phyloP scores from a whole-genome alignment of 2,329 filamentous ascomycete species.

The Hirsutella minnesotensis region DNA sequence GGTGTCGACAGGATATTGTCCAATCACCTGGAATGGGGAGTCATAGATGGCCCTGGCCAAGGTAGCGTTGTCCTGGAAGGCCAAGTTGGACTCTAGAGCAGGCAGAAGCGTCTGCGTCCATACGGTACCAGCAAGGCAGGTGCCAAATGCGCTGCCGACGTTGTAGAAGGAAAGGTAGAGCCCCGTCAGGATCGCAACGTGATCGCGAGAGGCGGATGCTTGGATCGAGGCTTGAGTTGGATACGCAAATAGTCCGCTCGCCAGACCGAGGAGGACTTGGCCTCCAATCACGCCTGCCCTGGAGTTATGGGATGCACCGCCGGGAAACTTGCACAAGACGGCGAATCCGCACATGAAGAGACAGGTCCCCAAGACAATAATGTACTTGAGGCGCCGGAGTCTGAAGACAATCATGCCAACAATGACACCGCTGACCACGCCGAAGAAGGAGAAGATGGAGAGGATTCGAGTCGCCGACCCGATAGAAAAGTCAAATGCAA shows the following conservation, averaged over 20 bases:
- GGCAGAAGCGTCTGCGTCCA: slow-evolving; percentile 28
- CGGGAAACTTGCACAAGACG: slow-evolving; percentile 42
- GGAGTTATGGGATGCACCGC: slow-evolving; percentile 26
- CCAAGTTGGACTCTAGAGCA: slow-evolving; percentile 17
- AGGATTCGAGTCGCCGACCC: slow-evolving; percentile 42
- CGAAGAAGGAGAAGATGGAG: slow-evolving; percentile 41
- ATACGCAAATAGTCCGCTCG: slow-evolving; percentile 43
- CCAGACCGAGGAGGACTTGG: slow-evolving; percentile 44
- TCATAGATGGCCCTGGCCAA: slow-evolving; percentile 24
- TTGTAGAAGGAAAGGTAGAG: slow-evolving; percentile 29
- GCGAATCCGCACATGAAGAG: slow-evolving; percentile 45
- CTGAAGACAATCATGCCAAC: slow-evolving; percentile 39
- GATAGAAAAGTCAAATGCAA: slow-evolving; percentile 44
- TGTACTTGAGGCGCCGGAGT: slow-evolving; percentile 41
- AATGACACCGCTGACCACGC: slow-evolving; percentile 40
- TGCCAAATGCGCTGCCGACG: slow-evolving; percentile 28
- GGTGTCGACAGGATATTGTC: slow-evolving; percentile 27
- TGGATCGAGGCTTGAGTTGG: slow-evolving; percentile 28
- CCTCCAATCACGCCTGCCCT: slow-evolving; percentile 41
- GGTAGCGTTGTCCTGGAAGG: slow-evolving; percentile 20
- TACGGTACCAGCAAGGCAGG: slow-evolving; percentile 26
- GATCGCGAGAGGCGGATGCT: slow-evolving; percentile 22
- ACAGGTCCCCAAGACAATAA: slow-evolving; percentile 44
- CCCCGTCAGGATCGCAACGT: slow-evolving; percentile 25
- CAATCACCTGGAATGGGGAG: slow-evolving; percentile 21